Base-by-base conservation (phyloP, 1,139 yeast genomes). In the Scheffersomyces titani region DNA sequence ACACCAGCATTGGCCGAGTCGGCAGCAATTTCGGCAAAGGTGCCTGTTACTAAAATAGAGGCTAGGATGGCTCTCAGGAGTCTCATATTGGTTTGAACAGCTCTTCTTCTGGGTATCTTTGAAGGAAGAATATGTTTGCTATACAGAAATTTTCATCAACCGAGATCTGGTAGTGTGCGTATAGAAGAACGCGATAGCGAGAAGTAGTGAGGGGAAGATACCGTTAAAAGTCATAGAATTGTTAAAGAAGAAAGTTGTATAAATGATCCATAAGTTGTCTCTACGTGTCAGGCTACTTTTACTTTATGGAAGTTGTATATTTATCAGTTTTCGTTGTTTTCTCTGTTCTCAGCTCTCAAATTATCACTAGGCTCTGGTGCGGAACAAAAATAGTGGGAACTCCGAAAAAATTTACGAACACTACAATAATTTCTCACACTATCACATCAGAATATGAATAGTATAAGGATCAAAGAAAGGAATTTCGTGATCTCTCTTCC, bases 1-100 rank as follows among this genome's bases (percentile, higher is more conserved):
- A 19, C 49, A 19, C 24, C 47, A 36, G 54, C 55, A 22, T 52
- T 52, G 21, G 51, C 24, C n/a, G 49, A 51, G 5, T 49, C 54
- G 44, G 57, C 47, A 19, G 52, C 53, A 24, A 56, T 11, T 1
- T 51, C 52, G 20, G 55, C 40, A 9, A 30, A 9, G 13, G 40
- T 16, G 16, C 13, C 13, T 30, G 40, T 11, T 9, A 16, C 40
- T 30, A 11, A 13, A 30, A 30, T 9, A 30, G 40, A 30, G 2
- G 13, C 40, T 9, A 30, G 13, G 6, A 30, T 1, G 16, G 40
- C 40, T 11, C 40, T 30, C 40, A 30, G 40, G 40, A 30, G 40
- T 30, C 40, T 30, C 40, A 30, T 30, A 7, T 30, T 30, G 40
- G 40, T 7, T 30, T 16, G 11, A 30, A 11, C 40, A 16, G 16